Evolutionary conservation across 345 rosid genomes (phyloP), one percentile per base, ranked within the genome.

Genomic region (Conringia planisiliqua): DNA sequence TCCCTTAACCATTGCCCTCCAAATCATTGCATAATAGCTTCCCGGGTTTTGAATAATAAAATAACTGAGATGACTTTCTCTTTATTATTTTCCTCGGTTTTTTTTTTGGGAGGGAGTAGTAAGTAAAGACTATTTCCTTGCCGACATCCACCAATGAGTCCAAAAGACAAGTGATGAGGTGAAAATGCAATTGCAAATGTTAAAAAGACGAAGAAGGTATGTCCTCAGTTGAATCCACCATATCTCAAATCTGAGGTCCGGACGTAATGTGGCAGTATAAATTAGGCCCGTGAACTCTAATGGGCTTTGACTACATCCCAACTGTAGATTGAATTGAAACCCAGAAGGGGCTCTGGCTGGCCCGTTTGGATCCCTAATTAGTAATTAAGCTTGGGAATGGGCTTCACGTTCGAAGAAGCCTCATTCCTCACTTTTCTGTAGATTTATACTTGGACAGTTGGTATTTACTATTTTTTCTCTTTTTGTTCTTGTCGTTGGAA

Each of bases 91-190:
- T 33, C 30, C 30, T 32, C 35, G 4, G 35, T 33, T 3, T 6
- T 38, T 2, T 38, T 7, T 14, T 62, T 58, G 12, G 16, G n/a
- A 24, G 38, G 27, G 35, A 29, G 29, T 30, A 29, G 29, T 30
- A 3, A 22, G 24, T 17, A 3, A 14, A 30, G 65, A 70, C 36
- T 24, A 22, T 16, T 56, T 73, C 78, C 32, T 56, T 56, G 78
- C 71, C 77, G 77, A 73, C 77, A 73, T 4, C 9, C 46, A 42
- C 40, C 17, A 68, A 32, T 24, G 32, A 36, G 12, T 36, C 40
- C 40, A 36, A 6, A 36, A 9, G 27, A 50, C 52, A 32, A 9
- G 40, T n/a, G 39, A 30, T 56, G 20, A n/a, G 35, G 59, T 54
- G 11, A 17, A 35, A 58, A 18, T 59, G 20, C 36, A 70, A 55